Evolutionary conservation across 371 early-diverging fungal genomes (phyloP), one percentile per base, ranked within the genome.

Genomic region (Actinomortierella ambigua): DNA sequence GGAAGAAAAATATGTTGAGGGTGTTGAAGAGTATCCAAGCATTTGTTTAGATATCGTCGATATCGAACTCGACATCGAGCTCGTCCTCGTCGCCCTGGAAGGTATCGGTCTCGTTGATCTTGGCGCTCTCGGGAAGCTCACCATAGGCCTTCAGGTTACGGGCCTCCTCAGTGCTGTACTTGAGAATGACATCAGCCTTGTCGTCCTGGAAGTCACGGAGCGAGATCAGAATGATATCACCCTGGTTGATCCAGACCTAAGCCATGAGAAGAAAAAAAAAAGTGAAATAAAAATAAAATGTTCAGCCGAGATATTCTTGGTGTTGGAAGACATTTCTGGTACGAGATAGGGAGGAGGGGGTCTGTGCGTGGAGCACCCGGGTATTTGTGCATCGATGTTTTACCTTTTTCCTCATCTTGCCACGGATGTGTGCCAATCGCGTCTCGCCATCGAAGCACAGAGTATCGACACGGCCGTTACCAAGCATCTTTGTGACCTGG

Each of bases 141-240:
- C 98, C 98, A 65, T 94, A 93, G 43, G 94, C 84, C 81, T 95
- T 97, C 66, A 99, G 83, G 76, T 90, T 85, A 69, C 97, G 88
- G n/a, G 98, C 98, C 86, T 99, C 99, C 61, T 98, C 97, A 56
- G 97, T 91, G 58, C 89, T 94, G 81, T 99, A 99, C 84, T 98
- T 99, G 66, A 93, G 87, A 75, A 98, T 94, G 54, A 99, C 94
- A 84, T 99, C 98, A 55, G 97, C 96, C 82, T 96, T 97, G 55
- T 91, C 87, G 69, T 97, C 97, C 82, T 98, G 95, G 86, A 90
- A 99, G 63, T 99, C 98, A 76, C 99, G 90, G 63, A 98, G 85
- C 26, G 94, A 92, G 7, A 99, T 78, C 52, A 99, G 84, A 9
- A 99, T 89, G 55, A 99, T 92, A 77, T 99, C 99, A 62, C 98